phyloP scores from a whole-genome alignment of 768 basidiomycete genomes.

The Tremella mesenterica region DNA sequence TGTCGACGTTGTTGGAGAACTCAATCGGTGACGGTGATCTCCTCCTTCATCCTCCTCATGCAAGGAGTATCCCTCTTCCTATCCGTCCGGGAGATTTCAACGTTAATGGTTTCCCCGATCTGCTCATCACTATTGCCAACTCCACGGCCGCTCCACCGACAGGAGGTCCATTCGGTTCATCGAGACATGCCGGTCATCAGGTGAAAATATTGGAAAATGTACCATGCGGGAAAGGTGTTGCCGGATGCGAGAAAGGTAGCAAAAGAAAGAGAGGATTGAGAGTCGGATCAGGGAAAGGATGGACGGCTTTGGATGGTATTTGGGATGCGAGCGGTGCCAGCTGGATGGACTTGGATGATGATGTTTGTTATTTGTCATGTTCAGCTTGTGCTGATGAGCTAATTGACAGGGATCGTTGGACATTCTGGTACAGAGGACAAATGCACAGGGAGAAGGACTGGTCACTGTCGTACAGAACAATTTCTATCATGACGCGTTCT shows the following conservation, averaged over 20 bases:
- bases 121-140: slow-evolving; percentile 55
- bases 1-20: slow-evolving; percentile 55
- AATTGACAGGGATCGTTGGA: slow-evolving; percentile 69
- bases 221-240: slow-evolving; percentile 34
- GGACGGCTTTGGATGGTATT: slow-evolving; percentile 56
- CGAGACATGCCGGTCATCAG: slow-evolving; percentile 20
- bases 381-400: not conserved
- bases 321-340: slow-evolving; percentile 69
- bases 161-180: slow-evolving; percentile 37
- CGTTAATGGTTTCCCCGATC: slow-evolving; percentile 87
- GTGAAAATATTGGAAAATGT: slow-evolving; percentile 41
- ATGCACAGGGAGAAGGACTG: slow-evolving; percentile 50
- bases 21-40: slow-evolving; percentile 29
- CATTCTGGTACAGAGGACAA: slow-evolving; percentile 79
- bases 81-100: slow-evolving; percentile 81
- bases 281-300: slow-evolving; percentile 50
- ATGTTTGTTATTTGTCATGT: slow-evolving; percentile 53
- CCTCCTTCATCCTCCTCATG: slow-evolving; percentile 64
- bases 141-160: slow-evolving; percentile 45
- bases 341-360: slow-evolving; percentile 90
- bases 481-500: slow-evolving; percentile 97
- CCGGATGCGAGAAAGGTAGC: slow-evolving; percentile 16
- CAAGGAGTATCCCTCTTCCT: slow-evolving; percentile 64
- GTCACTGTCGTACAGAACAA: slow-evolving; percentile 88
- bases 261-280: slow-evolving; percentile 59